A percentile compares a stretch with the other conserved stretches of the same genome.
These are phyloP conservation scores for Arthrobotrys entomopaga DNA, from an alignment of 2,329 filamentous ascomycete species.

Conservation along the genomic window DNA sequence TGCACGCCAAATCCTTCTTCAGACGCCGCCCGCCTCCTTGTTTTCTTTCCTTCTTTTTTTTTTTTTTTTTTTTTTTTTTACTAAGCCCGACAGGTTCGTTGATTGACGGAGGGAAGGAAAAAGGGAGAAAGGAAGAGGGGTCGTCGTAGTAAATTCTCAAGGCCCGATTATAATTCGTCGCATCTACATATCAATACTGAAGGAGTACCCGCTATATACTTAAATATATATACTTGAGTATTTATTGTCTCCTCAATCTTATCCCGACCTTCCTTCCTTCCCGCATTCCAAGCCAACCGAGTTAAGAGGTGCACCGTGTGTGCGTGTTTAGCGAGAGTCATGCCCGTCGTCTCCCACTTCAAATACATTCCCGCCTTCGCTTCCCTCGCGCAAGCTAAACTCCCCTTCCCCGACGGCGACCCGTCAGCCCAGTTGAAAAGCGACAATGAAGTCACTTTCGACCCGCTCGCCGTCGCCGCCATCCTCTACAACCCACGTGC, in stretches of 20 bases:
- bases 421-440: conserved; percentile 23
- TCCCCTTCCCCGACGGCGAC: conserved; percentile 29
- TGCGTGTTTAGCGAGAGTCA: neutral
- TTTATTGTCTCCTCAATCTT: too few relatives aligned
- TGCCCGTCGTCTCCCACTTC: neutral
- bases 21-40: neutral
- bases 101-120: neutral
- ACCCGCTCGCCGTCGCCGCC: conserved; percentile 61
- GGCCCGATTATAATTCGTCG: neutral
- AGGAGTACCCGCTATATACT: neutral
- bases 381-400: conserved; percentile 1
- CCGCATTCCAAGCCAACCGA: neutral
- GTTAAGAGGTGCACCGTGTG: too few relatives aligned
- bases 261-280: neutral
- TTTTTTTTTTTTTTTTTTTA: neutral
- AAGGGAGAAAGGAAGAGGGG: neutral
- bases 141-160: neutral
- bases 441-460: conserved; percentile 58
- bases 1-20: neutral
- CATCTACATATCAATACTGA: neutral
- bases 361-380: conserved; percentile 1
- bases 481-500: conserved; percentile 60
- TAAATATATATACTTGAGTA: too few relatives aligned
- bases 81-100: neutral
- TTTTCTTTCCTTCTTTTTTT: conserved; percentile 3